A percentile compares a stretch with the other conserved stretches of the same genome.
These are phyloP conservation scores for Fusarium illudens DNA, from an alignment of 2,329 filamentous ascomycete genomes.

Conservation along the genomic window DNA sequence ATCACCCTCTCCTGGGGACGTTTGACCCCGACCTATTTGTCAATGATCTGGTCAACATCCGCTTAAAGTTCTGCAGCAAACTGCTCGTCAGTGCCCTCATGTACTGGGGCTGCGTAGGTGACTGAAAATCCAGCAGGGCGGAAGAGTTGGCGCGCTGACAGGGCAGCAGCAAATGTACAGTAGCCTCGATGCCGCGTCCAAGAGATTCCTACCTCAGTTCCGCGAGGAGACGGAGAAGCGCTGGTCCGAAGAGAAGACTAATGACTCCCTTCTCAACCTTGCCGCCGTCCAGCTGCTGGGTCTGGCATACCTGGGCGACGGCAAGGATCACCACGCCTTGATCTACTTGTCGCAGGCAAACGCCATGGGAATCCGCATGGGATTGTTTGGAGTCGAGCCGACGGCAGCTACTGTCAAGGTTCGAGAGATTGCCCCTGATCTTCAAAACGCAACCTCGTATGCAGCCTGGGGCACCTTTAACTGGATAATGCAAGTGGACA, in stretches of 20 bases:
- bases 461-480: slow-evolving; percentile 49
- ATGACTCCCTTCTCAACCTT: slow-evolving; percentile 38
- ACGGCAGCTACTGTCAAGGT: slow-evolving; percentile 6
- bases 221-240: slow-evolving; percentile 14
- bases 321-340: slow-evolving; percentile 47
- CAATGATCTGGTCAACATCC: slow-evolving; percentile 43
- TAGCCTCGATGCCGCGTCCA: background rate
- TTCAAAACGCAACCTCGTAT: slow-evolving; percentile 27
- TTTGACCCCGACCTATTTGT: slow-evolving; percentile 50
- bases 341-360: slow-evolving; percentile 42
- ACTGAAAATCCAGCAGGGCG: background rate
- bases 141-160: background rate
- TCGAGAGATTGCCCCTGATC: slow-evolving; percentile 2
- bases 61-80: slow-evolving; percentile 3
- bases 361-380: slow-evolving; percentile 44
- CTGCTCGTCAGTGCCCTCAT: slow-evolving; percentile 11
- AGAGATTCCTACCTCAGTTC: slow-evolving; percentile 6
- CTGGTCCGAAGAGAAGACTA: slow-evolving; percentile 13
- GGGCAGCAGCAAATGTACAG: slow-evolving; percentile 23
- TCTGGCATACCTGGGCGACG: slow-evolving; percentile 46
- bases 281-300: slow-evolving; percentile 47
- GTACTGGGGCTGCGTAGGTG: slow-evolving; percentile 29
- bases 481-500: slow-evolving; percentile 48
- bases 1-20: slow-evolving; percentile 49
- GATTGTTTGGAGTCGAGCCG: slow-evolving; percentile 40